Evolutionary conservation across 495 filamentous ascomycete species (phyloP).

Genomic region (Penicillium angulare): DNA sequence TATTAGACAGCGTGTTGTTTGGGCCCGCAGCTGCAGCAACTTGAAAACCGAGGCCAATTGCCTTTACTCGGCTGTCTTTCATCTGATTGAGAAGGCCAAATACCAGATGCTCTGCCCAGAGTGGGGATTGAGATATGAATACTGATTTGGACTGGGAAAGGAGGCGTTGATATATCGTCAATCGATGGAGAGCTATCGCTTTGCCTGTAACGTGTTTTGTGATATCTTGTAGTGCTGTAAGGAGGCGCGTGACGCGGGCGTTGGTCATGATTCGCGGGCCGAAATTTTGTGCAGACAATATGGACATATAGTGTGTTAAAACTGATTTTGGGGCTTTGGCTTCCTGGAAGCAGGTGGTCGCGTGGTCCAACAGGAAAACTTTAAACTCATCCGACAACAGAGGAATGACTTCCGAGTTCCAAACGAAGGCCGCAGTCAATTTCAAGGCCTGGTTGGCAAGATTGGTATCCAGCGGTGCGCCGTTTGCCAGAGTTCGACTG

Average conservation of each 20-base stretch:
- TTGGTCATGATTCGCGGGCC: constrained; percentile 66
- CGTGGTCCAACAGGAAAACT: constrained; percentile 74
- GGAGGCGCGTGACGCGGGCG: constrained; percentile 62
- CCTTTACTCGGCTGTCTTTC: constrained; percentile 71
- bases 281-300: constrained; percentile 78
- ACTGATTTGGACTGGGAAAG: constrained; percentile 62
- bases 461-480: constrained; percentile 51
- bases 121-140: constrained; percentile 56
- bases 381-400: constrained; percentile 73
- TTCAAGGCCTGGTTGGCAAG: constrained; percentile 75
- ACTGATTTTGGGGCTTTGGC: constrained; percentile 70
- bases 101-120: constrained; percentile 81
- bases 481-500: constrained; percentile 30
- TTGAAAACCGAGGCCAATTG: constrained; percentile 69
- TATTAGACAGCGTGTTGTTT: constrained; percentile 60
- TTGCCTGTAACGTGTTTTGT: constrained; percentile 74
- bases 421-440: constrained; percentile 68
- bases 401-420: constrained; percentile 60
- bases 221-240: constrained; percentile 67
- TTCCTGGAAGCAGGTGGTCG: constrained; percentile 66
- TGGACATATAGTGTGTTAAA: constrained; percentile 70
- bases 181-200: constrained; percentile 67
- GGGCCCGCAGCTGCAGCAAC: constrained; percentile 63
- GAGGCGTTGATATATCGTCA: constrained; percentile 73
- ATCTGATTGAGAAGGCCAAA: constrained; percentile 73